Percentiles rank a stretch among this genome's conserved stretches.
Conservation (phyloP, 345 rosid species). For the Streptanthus diversifolius region DNA sequence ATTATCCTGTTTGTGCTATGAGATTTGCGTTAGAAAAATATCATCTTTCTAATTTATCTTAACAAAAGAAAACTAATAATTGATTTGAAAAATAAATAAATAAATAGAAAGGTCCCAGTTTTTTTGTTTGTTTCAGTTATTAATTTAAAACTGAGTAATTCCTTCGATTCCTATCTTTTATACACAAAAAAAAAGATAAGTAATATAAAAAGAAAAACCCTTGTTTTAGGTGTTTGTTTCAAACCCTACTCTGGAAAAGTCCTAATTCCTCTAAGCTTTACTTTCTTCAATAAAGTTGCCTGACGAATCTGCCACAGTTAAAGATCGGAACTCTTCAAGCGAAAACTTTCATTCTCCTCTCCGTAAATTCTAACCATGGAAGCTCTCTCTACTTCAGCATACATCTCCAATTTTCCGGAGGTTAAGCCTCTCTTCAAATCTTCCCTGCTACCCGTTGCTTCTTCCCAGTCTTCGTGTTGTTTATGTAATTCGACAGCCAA, state of each 20-base stretch:
- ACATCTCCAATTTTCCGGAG: conserved; percentile 43
- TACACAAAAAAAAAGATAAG: background rate
- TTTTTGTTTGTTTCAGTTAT: too few relatives aligned
- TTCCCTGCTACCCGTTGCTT: conserved; percentile 2
- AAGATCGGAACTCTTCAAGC: conserved; percentile 17
- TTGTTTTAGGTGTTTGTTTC: background rate
- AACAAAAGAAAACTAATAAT: too few relatives aligned
- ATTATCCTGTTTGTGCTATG: too few relatives aligned
- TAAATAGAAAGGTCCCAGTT: too few relatives aligned
- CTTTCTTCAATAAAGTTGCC: conserved; percentile 2
- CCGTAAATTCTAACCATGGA: conserved; percentile 45
- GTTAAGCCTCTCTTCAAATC: conserved; percentile 34
- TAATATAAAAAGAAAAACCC: background rate
- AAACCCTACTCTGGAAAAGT: conserved; percentile 32
- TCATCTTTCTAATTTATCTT: too few relatives aligned
- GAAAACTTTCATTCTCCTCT: conserved; percentile 2
- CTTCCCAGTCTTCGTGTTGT: conserved; percentile 37
- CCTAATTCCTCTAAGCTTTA: conserved; percentile 7
- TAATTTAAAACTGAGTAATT: background rate
- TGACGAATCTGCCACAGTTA: conserved; percentile 15
- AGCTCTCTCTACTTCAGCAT: conserved; percentile 43
- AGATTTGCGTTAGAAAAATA: too few relatives aligned
- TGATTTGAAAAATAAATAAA: too few relatives aligned
- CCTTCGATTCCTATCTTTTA: background rate
- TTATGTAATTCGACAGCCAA: conserved; percentile 26